Conservation (phyloP, 2,329 filamentous ascomycete genomes). For the Xylaria multiplex region DNA sequence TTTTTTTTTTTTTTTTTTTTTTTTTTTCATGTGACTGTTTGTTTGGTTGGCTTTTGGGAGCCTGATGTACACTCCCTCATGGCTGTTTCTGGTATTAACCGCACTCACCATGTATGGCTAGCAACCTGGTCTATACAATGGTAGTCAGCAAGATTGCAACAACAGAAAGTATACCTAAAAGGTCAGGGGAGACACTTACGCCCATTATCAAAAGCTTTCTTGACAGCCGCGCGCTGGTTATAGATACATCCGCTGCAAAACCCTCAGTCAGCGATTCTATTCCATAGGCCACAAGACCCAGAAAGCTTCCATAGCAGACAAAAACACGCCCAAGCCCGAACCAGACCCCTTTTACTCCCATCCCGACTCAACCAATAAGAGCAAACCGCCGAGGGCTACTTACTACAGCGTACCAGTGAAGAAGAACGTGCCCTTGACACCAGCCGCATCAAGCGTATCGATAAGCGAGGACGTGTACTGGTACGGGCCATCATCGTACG, state of each 20-base stretch:
- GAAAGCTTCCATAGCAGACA: too few species aligned
- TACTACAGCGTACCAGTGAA: conserved; percentile 60
- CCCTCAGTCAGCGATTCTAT: neutral
- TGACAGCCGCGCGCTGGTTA: conserved; percentile 61
- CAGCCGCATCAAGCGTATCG: conserved; percentile 60
- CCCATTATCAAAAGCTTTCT: conserved; percentile 60
- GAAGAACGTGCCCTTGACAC: conserved; percentile 65
- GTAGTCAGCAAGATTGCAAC: conserved; percentile 5
- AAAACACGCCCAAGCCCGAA: too few species aligned
- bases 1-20: too few species aligned
- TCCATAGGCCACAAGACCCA: too few species aligned
- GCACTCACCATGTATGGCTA: conserved; percentile 61
- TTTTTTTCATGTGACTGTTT: neutral
- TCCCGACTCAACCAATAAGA: too few species aligned
- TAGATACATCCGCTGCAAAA: conserved; percentile 56
- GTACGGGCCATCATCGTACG: conserved; percentile 65
- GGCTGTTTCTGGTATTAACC: neutral
- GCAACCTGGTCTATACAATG: conserved; percentile 57
- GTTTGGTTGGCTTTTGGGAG: neutral
- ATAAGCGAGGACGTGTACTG: conserved; percentile 60
- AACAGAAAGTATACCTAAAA: neutral
- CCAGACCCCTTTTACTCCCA: too few species aligned
- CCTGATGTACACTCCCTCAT: neutral
- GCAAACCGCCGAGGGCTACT: neutral
- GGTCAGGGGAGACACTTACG: conserved; percentile 41